Evolutionary conservation across 2,329 filamentous ascomycete species (phyloP).

Genomic region (Aspergillus quadricinctus): DNA sequence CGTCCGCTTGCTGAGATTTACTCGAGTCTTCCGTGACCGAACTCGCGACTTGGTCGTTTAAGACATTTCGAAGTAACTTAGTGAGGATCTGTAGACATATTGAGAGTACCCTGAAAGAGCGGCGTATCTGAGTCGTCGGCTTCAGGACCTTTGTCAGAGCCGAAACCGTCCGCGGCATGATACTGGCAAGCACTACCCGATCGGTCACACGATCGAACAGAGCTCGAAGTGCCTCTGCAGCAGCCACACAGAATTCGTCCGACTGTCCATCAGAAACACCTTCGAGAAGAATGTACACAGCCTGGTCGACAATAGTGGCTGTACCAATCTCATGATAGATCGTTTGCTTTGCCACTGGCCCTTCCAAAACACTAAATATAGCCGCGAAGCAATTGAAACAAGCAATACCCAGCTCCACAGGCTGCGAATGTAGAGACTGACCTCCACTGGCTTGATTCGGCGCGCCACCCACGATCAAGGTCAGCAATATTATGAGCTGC

Average conservation of each 20-base stretch:
- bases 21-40: conserved; percentile 14
- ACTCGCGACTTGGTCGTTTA: conserved; percentile 42
- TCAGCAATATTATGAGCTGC: conserved; percentile 80
- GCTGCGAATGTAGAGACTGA: conserved; percentile 29
- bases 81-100: conserved; percentile 57
- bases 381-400: conserved; percentile 66
- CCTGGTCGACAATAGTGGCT: conserved; percentile 76
- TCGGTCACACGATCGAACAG: conserved; percentile 64
- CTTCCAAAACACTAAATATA: conserved; percentile 58
- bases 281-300: conserved; percentile 75
- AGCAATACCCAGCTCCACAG: conserved; percentile 71
- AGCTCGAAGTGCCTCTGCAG: conserved; percentile 60
- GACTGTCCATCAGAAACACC: conserved; percentile 62
- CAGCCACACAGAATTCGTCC: conserved; percentile 65
- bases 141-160: conserved; percentile 71
- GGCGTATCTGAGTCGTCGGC: conserved; percentile 58
- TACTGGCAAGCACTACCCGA: conserved; percentile 71
- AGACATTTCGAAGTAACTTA: conserved; percentile 39
- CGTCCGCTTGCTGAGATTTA: conserved; percentile 24
- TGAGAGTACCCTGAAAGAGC: conserved; percentile 61
- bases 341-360: conserved; percentile 39
- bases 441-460: conserved; percentile 48
- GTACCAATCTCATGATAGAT: conserved; percentile 52
- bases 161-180: conserved; percentile 84
- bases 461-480: conserved; percentile 72